These are phyloP conservation scores for Kregervanrija delftensis DNA, from an alignment of 805 yeast genomes.

Conservation along the genomic window DNA sequence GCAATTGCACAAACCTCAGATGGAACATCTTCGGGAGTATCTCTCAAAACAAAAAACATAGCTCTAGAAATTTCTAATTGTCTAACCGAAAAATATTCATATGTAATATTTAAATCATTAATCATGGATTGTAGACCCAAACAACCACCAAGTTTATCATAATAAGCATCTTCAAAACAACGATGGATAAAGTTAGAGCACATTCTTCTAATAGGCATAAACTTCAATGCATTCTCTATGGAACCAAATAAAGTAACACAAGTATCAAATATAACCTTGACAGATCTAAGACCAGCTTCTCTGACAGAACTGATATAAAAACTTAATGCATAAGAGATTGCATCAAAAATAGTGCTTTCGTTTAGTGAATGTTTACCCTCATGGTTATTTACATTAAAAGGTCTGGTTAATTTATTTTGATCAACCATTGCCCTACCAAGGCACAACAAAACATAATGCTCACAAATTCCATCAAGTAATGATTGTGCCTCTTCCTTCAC, in stretches of 20 bases:
- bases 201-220: conserved; percentile 70
- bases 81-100: conserved; percentile 64
- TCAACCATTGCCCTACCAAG: conserved; percentile 68
- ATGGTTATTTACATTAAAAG: conserved; percentile 68
- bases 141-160: conserved; percentile 83
- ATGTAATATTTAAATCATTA: conserved; percentile 59
- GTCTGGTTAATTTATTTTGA: conserved; percentile 57
- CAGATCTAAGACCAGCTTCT: conserved; percentile 60
- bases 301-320: conserved; percentile 67
- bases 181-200: conserved; percentile 81
- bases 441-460: conserved; percentile 73
- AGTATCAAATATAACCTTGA: conserved; percentile 53
- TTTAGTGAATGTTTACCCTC: conserved; percentile 70
- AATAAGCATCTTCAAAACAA: conserved; percentile 85
- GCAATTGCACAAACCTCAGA: conserved; percentile 69
- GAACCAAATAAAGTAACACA: conserved; percentile 64
- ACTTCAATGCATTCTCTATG: conserved; percentile 56
- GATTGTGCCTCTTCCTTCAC: conserved; percentile 58
- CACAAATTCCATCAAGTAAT: conserved; percentile 60
- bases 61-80: conserved; percentile 84
- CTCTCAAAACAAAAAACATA: conserved; percentile 82
- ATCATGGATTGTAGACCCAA: conserved; percentile 72
- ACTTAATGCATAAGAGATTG: conserved; percentile 73
- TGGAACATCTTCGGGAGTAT: conserved; percentile 85
- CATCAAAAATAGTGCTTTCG: conserved; percentile 65